Evolutionary conservation across 768 basidiomycete genomes (phyloP), one percentile per base, ranked within the genome.

Genomic region (Pulveroboletus sp.): DNA sequence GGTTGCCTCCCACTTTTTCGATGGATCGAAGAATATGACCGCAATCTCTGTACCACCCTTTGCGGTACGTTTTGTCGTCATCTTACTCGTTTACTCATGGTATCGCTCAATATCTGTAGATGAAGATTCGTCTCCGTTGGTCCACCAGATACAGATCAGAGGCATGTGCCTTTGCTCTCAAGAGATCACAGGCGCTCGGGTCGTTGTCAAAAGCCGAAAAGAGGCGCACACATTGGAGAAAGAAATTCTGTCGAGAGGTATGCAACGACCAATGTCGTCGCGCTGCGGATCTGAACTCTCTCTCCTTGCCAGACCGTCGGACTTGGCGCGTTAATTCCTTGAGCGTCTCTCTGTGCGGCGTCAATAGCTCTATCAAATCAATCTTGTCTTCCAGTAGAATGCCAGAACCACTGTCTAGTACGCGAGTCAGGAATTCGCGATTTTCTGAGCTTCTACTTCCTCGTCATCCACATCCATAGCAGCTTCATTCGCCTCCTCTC

Each of bases 381-480:
- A 10, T 39, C n/a, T 19, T 20, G 34, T 53, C 34, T 33, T 14
- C 25, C 12, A n/a, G 14, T 14, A 0, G 10, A 31, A 19, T 23
- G 25, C n/a, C 1, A 6, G 6, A 34, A 4, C 13, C 31, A 23
- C 36, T 37, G 43, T 36, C 7, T 47, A 21, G 20, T 32, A 39
- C 36, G 33, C 45, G 19, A 21, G 11, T 62, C 39, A 62, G 3
- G 29, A 36, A 19, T 53, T 38, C 10, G 58, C 63, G 45, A 64
- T 52, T 33, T 52, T 62, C 40, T 55, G 62, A 20, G 64, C 68
- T 37, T 68, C 66, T 29, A 47, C 78, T 53, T 85, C 84, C 68
- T 80, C 77, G 34, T 83, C 81, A 33, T 77, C 83, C 54, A 80
- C 78, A 31, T 83, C 82, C 38, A 70, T 70, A 23, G 38, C 56